Conservation (phyloP, 2,329 filamentous ascomycete genomes). For the Massarina eburnea region DNA sequence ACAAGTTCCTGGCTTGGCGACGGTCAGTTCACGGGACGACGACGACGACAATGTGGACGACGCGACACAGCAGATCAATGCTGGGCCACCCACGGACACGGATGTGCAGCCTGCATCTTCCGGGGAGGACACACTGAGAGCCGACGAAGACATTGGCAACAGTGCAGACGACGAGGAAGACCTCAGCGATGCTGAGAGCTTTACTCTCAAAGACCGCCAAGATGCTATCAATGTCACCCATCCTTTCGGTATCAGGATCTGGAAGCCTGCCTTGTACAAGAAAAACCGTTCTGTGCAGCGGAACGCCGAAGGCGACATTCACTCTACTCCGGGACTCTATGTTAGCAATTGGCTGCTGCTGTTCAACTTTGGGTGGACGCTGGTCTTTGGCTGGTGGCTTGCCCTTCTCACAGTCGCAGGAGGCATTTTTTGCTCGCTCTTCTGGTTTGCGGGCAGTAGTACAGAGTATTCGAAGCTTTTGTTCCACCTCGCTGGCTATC, state of each 20-base stretch:
- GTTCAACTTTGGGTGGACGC: conserved; percentile 88
- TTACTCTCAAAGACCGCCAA: conserved; percentile 94
- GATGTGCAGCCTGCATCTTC: conserved; percentile 33
- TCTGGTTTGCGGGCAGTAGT: conserved; percentile 76
- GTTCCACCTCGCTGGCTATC: conserved; percentile 78
- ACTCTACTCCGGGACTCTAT: conserved; percentile 85
- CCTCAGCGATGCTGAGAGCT: conserved; percentile 92
- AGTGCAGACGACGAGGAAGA: conserved; percentile 67
- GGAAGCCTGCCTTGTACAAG: conserved; percentile 98
- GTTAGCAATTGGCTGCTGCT: conserved; percentile 83
- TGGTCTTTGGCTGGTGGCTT: conserved; percentile 97
- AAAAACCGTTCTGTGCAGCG: conserved; percentile 96
- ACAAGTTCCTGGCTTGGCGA: conserved; percentile 49
- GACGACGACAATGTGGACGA: conserved; percentile 37
- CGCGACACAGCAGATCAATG: conserved; percentile 36
- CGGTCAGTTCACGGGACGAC: conserved; percentile 53
- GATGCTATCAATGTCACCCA: conserved; percentile 98
- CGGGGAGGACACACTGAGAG: conserved; percentile 44
- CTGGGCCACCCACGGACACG: conserved; percentile 24
- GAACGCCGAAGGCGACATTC: conserved; percentile 93
- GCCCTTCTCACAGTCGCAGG: conserved; percentile 73
- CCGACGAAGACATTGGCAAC: conserved; percentile 48
- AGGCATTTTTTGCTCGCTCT: conserved; percentile 75
- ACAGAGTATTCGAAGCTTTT: conserved; percentile 84
- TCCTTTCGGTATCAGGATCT: conserved; percentile 97